phyloP scores from a whole-genome alignment of 176 grass and related monocot genomes.

The Pontederia paniculata region DNA sequence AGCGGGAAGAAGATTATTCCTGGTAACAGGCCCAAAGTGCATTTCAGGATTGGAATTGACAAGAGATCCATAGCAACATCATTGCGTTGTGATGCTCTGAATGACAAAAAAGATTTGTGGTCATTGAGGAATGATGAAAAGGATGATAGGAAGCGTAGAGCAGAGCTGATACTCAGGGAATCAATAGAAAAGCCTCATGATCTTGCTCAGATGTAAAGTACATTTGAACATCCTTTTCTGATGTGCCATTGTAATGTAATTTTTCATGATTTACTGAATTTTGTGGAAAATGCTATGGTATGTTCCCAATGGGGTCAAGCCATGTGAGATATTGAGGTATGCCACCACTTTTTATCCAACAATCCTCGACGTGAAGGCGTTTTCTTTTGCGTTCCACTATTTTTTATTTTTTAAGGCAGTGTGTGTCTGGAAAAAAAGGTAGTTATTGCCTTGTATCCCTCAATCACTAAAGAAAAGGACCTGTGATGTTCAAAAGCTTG shows the following conservation, averaged over 20 bases:
- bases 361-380: not conserved
- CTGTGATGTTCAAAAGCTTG: too few relatives aligned
- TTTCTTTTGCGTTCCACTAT: not conserved
- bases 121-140: constrained; percentile 61
- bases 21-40: constrained; percentile 42
- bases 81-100: constrained; percentile 24
- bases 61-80: constrained; percentile 25
- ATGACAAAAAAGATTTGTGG: constrained; percentile 41
- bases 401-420: not conserved
- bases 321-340: not conserved
- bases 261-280: not conserved
- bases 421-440: too few relatives aligned
- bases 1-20: constrained; percentile 35
- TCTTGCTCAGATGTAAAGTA: constrained; percentile 9
- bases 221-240: not conserved
- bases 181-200: constrained; percentile 41
- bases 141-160: constrained; percentile 62
- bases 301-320: not conserved
- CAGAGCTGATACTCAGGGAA: constrained; percentile 66
- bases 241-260: not conserved
- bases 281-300: not conserved
- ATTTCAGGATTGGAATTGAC: constrained; percentile 43
- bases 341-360: not conserved
- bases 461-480: too few relatives aligned
- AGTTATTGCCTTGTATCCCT: too few relatives aligned